Conservation (phyloP, 2,329 filamentous ascomycete species). For the Trichothecium sympodiale region DNA sequence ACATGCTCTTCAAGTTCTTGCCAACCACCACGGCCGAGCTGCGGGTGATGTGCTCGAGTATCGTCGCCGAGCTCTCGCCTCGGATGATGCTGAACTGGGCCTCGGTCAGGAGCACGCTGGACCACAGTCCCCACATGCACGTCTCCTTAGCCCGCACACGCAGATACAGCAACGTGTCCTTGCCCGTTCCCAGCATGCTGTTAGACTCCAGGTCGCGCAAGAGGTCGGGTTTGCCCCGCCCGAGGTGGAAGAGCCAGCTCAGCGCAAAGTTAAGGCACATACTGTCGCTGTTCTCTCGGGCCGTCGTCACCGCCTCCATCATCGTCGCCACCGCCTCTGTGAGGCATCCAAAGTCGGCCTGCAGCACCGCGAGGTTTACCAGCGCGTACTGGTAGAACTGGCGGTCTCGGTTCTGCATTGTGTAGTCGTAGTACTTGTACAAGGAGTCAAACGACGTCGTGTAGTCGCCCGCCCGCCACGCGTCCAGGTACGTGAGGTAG, state of each 20-base stretch:
- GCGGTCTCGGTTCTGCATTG: conserved; percentile 73
- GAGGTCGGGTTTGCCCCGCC: conserved; percentile 71
- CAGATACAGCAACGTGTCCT: conserved; percentile 73
- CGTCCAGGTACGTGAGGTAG: conserved; percentile 79
- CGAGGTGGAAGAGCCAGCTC: conserved; percentile 92
- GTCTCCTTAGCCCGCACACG: conserved; percentile 78
- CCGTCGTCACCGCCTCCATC: conserved; percentile 90
- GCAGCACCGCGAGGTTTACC: conserved; percentile 84
- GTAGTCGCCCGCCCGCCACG: conserved; percentile 86
- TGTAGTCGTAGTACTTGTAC: conserved; percentile 94
- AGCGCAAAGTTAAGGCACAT: conserved; percentile 88
- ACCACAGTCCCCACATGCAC: conserved; percentile 76
- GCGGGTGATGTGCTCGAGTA: conserved; percentile 70
- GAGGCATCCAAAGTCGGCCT: conserved; percentile 90
- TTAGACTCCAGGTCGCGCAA: conserved; percentile 58
- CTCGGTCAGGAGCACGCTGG: conserved; percentile 74
- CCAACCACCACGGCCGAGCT: conserved; percentile 74
- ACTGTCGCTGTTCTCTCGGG: conserved; percentile 85
- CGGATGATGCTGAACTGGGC: conserved; percentile 68
- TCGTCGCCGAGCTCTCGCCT: conserved; percentile 51
- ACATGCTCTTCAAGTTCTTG: conserved; percentile 60
- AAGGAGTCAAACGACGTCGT: conserved; percentile 81
- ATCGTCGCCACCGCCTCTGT: conserved; percentile 86
- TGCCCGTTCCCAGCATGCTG: conserved; percentile 65
- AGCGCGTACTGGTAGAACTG: conserved; percentile 91